phyloP scores from a whole-genome alignment of 2,329 filamentous ascomycete genomes.

The Apiospora kogelbergensis region DNA sequence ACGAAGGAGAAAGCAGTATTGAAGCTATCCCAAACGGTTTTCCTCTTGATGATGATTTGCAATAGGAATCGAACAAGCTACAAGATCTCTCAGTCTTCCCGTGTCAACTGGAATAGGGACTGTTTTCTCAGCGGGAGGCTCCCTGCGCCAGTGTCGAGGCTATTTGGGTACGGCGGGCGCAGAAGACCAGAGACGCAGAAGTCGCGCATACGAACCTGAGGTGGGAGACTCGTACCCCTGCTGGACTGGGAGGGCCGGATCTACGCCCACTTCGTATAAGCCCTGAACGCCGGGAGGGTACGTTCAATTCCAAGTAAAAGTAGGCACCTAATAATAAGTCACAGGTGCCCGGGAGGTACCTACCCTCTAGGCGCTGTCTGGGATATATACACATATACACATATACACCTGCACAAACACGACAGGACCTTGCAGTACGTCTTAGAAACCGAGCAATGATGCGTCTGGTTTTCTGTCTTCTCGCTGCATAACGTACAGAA shows the following conservation, averaged over 20 bases:
- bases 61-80: background rate
- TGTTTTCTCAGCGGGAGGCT: conserved; percentile 16
- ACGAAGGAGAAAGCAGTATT: background rate
- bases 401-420: background rate
- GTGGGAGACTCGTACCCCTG: conserved; percentile 1
- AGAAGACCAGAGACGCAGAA: conserved; percentile 18
- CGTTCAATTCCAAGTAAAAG: conserved; percentile 4
- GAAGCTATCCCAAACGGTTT: conserved; percentile 2
- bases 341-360: background rate
- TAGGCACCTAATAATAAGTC: conserved; percentile 7
- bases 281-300: background rate
- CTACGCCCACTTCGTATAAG: conserved; percentile 6
- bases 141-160: conserved; percentile 10
- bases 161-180: conserved; percentile 20
- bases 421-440: background rate
- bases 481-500: background rate
- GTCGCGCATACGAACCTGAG: conserved; percentile 16
- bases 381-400: background rate
- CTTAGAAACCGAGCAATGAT: background rate
- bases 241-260: background rate
- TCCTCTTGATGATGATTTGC: background rate
- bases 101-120: conserved; percentile 15
- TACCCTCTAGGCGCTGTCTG: background rate
- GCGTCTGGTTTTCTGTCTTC: background rate
- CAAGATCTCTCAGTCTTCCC: background rate